Base-by-base conservation (phyloP, 768 basidiomycete genomes). In the Psilocybe azurescens region DNA sequence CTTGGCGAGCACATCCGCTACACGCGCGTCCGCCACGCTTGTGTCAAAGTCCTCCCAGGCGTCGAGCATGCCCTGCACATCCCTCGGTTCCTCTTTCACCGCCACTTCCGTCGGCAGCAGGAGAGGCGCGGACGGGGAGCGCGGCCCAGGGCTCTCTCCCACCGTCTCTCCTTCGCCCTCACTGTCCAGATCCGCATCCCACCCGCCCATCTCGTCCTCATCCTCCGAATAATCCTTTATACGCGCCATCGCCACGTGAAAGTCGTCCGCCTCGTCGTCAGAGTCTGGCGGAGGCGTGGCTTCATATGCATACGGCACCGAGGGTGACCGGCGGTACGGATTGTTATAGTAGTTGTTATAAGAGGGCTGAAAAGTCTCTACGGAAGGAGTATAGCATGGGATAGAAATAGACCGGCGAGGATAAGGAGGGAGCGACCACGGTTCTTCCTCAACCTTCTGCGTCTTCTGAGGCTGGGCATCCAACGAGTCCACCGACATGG, bases 281-380 rank as follows among this genome's bases (percentile, higher is more conserved):
- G 87, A 90, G 66, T 91, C 89, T 3, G 90, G 90, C 11, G 90
- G 90, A 1, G 86, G 89, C 0, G 90, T 89, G 11, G 86, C 85
- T 49, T 79, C 72, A 46, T 84, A 44, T 13, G 14, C 87, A 70
- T 77, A 79, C 2, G 86, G 76, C 14, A 87, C 74, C 7, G 89
- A 88, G 6, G 87, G 83, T 1, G 88, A 88, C 41, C 87, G 88
- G 60, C 81, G 82, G 66, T 73, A 78, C 47, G 72, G 70, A 59
- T 73, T 67, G 20, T 61, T 58, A 57, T 68, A 66, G 65, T 72
- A 53, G 16, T 68, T 70, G 52, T 70, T 69, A 18, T 58, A 61
- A 33, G 64, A 58, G 46, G 73, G 71, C 67, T 71, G 74, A 11
- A 75, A 63, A 13, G 67, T 72, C 53, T 84, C 81, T 36, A 74